Evolutionary conservation across 2,329 filamentous ascomycete species (phyloP), one percentile per base, ranked within the genome.

Genomic region (Fusarium chaquense): DNA sequence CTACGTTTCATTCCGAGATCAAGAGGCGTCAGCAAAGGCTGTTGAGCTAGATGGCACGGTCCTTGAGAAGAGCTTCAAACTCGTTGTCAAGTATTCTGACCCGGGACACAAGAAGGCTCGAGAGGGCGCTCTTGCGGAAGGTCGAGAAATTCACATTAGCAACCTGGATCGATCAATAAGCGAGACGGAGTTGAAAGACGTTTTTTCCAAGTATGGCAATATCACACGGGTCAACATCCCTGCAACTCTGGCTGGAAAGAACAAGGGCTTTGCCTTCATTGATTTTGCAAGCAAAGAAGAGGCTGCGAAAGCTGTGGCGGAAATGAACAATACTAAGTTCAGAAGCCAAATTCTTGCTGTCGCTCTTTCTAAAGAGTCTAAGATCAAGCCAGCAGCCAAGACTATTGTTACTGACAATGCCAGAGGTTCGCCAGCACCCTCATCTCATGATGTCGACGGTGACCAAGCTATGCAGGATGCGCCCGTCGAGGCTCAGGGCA

Each of bases 1-100:
- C 82, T 99, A 99, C 78, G 86, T 98, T 9, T 93, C 97, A n/a
- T 98, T 98, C 77, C 86, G 89, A 49, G 88, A 89, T 33, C 80
- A 86, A 4, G 84, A 85, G n/a, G 87, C 88, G 54, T 93, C 94
- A 1, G 85, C 88, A 40, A 88, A 87, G 50, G 94, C 94, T 2
- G 91, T 90, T 1, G 82, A 88, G 62, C 86, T 97, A 50, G 86
- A 98, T 75, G 91, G 91, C 28, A 90, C 86, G 59, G 78, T 89
- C 24, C 80, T 97, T 0, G 91, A 91, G 26, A 89, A 88, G 28
- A 86, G 87, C 30, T 90, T 90, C 71, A 89, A 86, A 70, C 84
- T 99, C 1, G 81, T 90, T 41, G 92, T 89, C 11, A 94, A 94
- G 79, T 93, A 97, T 71, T 98, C 96, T 0, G 89, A 98, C 74